Conservation (phyloP, 2,329 filamentous ascomycete species). For the Ceratocystis cacaofunesta region DNA sequence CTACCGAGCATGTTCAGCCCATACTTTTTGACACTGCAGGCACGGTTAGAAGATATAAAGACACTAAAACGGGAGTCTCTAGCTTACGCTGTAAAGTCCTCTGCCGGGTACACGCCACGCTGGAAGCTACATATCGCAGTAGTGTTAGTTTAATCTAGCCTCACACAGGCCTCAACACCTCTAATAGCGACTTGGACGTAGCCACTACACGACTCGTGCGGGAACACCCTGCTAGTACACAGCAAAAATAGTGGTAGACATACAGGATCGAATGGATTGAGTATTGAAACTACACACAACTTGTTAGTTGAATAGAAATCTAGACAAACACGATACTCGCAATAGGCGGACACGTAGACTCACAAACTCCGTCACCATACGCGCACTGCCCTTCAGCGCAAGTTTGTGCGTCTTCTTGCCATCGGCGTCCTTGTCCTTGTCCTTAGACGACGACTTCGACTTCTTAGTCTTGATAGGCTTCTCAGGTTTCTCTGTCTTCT, state of each 20-base stretch:
- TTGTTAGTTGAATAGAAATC: background rate
- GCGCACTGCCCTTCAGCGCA: conserved; percentile 68
- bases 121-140: conserved; percentile 52
- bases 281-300: conserved; percentile 62
- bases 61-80: background rate
- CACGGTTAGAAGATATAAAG: background rate
- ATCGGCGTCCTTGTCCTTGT: conserved; percentile 35
- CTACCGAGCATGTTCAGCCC: conserved; percentile 87
- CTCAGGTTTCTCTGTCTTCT: conserved; percentile 8
- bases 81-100: conserved; percentile 82
- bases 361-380: conserved; percentile 90
- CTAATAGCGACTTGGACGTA: background rate
- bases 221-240: background rate
- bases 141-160: background rate
- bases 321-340: background rate
- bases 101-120: conserved; percentile 70
- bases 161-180: background rate
- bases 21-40: conserved; percentile 76
- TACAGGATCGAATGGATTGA: conserved; percentile 94
- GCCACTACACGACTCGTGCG: background rate
- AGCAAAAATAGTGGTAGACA: conserved; percentile 21
- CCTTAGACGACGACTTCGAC: conserved; percentile 9
- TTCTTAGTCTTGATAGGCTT: conserved; percentile 15
- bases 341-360: conserved; percentile 38
- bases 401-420: conserved; percentile 93